Evolutionary conservation across 768 basidiomycete species (phyloP), one percentile per base, ranked within the genome.

Genomic region (Boletellus ananas): DNA sequence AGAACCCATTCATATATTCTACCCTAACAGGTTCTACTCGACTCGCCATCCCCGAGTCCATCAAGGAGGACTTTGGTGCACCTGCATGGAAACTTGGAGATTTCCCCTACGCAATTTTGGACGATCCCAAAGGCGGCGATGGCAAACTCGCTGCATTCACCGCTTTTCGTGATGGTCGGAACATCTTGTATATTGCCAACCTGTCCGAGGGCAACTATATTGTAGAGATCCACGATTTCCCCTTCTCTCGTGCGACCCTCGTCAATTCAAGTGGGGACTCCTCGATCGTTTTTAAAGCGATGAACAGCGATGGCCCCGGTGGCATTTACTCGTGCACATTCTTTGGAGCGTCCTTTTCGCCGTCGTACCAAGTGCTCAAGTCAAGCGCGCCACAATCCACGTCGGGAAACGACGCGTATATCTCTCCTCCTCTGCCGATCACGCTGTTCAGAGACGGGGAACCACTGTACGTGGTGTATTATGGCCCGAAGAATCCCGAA

Each of bases 1-100:
- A 79, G 50, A 87, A 90, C 58, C 84, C 89, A 0, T 88, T 79
- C 76, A 72, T 59, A 20, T 83, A 78, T 64, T 68, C 71, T 36
- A 54, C 74, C 21, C 21, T 55, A 3, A 59, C 69, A 5, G 66
- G 68, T 14, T 63, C 66, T 10, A 40, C 47, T 18, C 49, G 42
- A 18, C 74, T 62, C 12, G 60, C 54, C 20, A 46, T 85, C 34
- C 54, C 70, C 3, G 43, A 61, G 27, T 70, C 80, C 1, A 58
- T 83, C 18, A 43, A 63, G 0, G 72, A 84, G 47, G 86, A 87
- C 55, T 84, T 85, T 60, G 75, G 75, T 4, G 57, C 59, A 8
- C 81, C 84, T 4, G 67, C 72, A n/a, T 88, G 86, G 83, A 10
- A 20, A 3, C 68, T 90, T 7, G 74, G 77, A 13, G 64, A 58